Evolutionary conservation across 192 early-diverging fungal genomes (phyloP).

Genomic region (Podila epigama): DNA sequence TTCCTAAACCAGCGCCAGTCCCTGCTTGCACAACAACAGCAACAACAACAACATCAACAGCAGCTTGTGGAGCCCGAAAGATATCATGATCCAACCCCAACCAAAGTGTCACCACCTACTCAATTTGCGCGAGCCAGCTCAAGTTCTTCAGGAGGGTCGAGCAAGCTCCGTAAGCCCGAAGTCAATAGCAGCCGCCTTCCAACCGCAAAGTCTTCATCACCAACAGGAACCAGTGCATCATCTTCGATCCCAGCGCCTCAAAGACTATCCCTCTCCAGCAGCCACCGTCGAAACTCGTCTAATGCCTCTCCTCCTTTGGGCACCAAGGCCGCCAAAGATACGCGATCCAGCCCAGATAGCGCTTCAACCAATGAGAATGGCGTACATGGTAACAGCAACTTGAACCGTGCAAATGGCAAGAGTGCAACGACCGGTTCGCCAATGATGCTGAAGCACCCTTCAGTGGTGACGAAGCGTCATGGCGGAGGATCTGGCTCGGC

Average conservation of each 20-base stretch:
- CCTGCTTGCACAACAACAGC: conserved; percentile 31
- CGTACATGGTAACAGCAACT: not conserved
- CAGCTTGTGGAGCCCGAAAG: conserved; percentile 19
- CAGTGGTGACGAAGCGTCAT: conserved; percentile 22
- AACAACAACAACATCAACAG: conserved; percentile 5
- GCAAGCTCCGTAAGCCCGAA: conserved; percentile 33
- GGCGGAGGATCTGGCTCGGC: conserved; percentile 1
- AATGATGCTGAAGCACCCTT: conserved; percentile 33
- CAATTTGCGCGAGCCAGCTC: conserved; percentile 28
- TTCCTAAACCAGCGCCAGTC: not conserved
- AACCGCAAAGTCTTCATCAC: conserved; percentile 11
- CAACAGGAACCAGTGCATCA: conserved; percentile 9
- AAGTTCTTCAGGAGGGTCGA: no score
- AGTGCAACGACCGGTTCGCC: not conserved
- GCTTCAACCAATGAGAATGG: not conserved
- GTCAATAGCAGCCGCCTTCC: conserved; percentile 8
- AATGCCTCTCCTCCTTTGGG: conserved; percentile 32
- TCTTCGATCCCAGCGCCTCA: conserved; percentile 10
- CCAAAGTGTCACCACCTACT: conserved; percentile 11
- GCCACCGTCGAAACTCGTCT: conserved; percentile 30
- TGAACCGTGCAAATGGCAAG: not conserved
- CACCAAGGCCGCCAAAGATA: conserved; percentile 1
- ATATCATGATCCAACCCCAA: conserved; percentile 32
- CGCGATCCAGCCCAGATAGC: conserved; percentile 16
- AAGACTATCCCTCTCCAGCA: conserved; percentile 14